A percentile compares a stretch with the other conserved stretches of the same genome.
Evolutionary conservation across 108 stramenopile species (phyloP).

Genomic region (Aurantiochytrium sp.): DNA sequence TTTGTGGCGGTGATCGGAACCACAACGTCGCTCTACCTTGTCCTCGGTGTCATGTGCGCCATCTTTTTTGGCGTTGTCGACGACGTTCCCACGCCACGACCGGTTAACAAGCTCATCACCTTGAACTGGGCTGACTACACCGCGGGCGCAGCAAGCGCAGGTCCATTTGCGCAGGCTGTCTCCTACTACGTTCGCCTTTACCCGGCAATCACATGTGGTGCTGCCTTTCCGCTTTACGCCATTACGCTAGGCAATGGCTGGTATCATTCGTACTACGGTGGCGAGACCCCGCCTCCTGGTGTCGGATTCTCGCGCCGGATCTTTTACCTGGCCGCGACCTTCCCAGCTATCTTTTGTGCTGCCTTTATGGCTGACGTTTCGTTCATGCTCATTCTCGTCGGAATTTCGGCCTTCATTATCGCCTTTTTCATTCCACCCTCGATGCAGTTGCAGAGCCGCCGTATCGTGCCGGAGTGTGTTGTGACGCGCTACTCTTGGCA

Average conservation of each 20-base stretch:
- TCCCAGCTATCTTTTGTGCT: not conserved
- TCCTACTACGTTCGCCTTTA: not conserved
- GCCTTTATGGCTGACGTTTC: not conserved
- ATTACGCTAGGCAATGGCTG: conserved; percentile 7
- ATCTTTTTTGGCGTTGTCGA: not conserved
- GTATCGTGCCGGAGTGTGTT: not conserved
- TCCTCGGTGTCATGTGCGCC: not conserved
- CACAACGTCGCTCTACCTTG: not conserved
- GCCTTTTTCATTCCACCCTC: not conserved
- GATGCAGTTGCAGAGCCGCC: not conserved
- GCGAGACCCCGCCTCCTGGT: not conserved
- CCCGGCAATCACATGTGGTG: not conserved
- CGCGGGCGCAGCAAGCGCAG: not conserved
- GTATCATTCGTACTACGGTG: not conserved
- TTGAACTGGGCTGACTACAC: conserved; percentile 1
- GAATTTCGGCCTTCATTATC: not conserved
- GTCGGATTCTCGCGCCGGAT: not conserved
- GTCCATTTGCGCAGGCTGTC: not conserved
- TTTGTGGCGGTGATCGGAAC: not conserved
- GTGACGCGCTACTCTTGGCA: not conserved
- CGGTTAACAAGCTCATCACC: conserved; percentile 9
- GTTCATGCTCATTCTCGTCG: conserved; percentile 1
- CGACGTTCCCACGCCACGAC: not conserved
- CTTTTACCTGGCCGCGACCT: not conserved
- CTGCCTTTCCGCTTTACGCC: not conserved